These are phyloP conservation scores for Byssothecium circinans DNA, from an alignment of 2,329 filamentous ascomycete species.

Conservation along the genomic window DNA sequence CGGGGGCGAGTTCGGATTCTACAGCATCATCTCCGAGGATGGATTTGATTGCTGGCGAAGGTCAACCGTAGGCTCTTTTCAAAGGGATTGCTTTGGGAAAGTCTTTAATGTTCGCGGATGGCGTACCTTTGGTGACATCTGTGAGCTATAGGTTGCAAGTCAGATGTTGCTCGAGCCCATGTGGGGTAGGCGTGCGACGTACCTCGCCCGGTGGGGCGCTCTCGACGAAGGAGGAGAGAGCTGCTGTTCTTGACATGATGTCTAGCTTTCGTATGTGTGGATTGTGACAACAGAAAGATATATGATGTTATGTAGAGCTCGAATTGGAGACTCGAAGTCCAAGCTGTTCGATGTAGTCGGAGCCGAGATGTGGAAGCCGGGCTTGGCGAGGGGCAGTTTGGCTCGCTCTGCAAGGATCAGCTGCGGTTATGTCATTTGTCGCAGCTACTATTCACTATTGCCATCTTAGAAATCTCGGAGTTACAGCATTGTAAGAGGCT, in stretches of 20 bases:
- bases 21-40: slow-evolving; percentile 72
- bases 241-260: slow-evolving; percentile 42
- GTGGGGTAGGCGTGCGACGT: slow-evolving; percentile 39
- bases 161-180: slow-evolving; percentile 23
- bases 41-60: slow-evolving; percentile 78
- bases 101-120: not conserved
- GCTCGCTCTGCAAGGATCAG: slow-evolving; percentile 3
- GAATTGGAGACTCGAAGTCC: not conserved
- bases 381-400: slow-evolving; percentile 14
- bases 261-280: not conserved
- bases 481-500: too few relatives aligned
- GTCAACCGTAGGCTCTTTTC: slow-evolving; percentile 7
- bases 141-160: slow-evolving; percentile 62
- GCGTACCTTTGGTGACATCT: slow-evolving; percentile 82
- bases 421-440: slow-evolving; percentile 8
- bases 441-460: not conserved
- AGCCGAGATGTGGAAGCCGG: slow-evolving; percentile 10
- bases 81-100: not conserved
- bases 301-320: not conserved
- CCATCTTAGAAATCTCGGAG: not conserved
- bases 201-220: slow-evolving; percentile 97
- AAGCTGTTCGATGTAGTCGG: slow-evolving; percentile 6
- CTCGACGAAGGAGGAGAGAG: slow-evolving; percentile 78
- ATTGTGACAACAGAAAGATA: not conserved
- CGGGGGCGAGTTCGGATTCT: slow-evolving; percentile 72